Percentiles rank a stretch among this genome's conserved stretches.
Conservation (phyloP, 139 green algal species). For the Closterium sp. region DNA sequence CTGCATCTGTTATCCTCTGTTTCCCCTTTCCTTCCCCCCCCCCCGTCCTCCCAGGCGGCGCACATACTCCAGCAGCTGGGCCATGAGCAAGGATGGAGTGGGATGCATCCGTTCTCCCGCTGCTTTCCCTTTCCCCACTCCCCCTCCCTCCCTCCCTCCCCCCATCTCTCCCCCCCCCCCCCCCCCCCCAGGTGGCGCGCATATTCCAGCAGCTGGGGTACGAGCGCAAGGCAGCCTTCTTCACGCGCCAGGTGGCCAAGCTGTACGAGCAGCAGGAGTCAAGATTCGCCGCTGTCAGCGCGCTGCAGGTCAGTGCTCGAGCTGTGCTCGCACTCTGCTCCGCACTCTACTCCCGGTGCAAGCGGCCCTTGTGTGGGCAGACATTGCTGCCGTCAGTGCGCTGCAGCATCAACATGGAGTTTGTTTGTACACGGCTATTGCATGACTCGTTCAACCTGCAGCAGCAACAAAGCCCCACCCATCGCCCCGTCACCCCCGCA, state of each 20-base stretch:
- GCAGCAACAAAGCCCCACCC: no score
- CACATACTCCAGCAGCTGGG: slow-evolving; percentile 18
- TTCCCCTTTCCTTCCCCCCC: background rate
- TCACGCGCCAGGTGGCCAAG: slow-evolving; percentile 47
- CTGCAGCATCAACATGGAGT: no score
- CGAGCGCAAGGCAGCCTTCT: slow-evolving; percentile 46
- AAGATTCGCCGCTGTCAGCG: slow-evolving; percentile 35
- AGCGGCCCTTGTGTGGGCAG: no score
- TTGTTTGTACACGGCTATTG: no score
- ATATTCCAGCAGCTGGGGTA: slow-evolving; percentile 38
- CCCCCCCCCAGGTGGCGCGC: background rate
- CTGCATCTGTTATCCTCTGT: no score
- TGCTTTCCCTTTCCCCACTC: background rate
- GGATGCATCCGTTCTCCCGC: no score
- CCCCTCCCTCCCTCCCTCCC: slow-evolving; percentile 2
- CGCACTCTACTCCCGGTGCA: no score
- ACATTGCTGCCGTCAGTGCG: slow-evolving; percentile 30
- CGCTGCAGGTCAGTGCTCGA: slow-evolving; percentile 38
- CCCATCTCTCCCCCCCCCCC: background rate
- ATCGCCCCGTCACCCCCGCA: no score
- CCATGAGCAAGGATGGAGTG: background rate
- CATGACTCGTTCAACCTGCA: no score
- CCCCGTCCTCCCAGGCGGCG: background rate
- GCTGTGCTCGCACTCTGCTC: no score
- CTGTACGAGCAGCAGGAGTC: slow-evolving; percentile 48